Evolutionary conservation across 2,329 filamentous ascomycete genomes (phyloP).

Genomic region (Xylogone sp.): DNA sequence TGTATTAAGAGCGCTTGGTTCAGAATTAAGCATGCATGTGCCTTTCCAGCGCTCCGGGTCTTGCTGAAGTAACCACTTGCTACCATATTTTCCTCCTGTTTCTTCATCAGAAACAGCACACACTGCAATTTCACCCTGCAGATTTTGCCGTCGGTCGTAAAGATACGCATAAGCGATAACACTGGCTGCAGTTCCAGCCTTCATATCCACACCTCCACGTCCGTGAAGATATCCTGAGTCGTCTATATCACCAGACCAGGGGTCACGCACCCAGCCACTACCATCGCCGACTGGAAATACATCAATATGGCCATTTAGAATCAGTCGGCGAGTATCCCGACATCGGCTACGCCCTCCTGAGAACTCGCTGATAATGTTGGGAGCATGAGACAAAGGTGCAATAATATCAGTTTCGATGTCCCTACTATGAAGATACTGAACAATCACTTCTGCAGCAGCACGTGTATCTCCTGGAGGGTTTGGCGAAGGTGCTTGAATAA

Average conservation of each 20-base stretch:
- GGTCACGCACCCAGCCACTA: slow-evolving; percentile 30
- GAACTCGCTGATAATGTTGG: slow-evolving; percentile 33
- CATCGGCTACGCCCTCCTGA: slow-evolving; percentile 17
- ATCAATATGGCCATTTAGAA: slow-evolving; percentile 40
- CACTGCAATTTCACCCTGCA: slow-evolving; percentile 22
- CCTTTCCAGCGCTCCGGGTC: slow-evolving; percentile 30
- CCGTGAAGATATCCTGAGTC: slow-evolving; percentile 29
- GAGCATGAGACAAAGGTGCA: slow-evolving; percentile 25
- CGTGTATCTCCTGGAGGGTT: slow-evolving; percentile 35
- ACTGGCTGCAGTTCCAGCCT: slow-evolving; percentile 36
- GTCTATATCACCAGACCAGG: slow-evolving; percentile 34
- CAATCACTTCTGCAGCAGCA: slow-evolving; percentile 29
- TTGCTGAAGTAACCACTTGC: slow-evolving; percentile 30
- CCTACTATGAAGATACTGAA: slow-evolving; percentile 22
- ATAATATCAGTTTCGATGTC: slow-evolving; percentile 23
- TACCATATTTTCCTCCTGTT: slow-evolving; percentile 34
- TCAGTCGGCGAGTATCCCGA: slow-evolving; percentile 16
- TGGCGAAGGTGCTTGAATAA: slow-evolving; percentile 32
- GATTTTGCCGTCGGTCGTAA: slow-evolving; percentile 13
- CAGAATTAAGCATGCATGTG: slow-evolving; percentile 35
- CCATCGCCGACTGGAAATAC: slow-evolving; percentile 34
- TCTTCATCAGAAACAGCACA: slow-evolving; percentile 37
- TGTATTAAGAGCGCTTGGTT: slow-evolving; percentile 33
- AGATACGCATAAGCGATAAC: slow-evolving; percentile 35
- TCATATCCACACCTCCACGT: slow-evolving; percentile 39